phyloP scores from a whole-genome alignment of 495 filamentous ascomycete species.

The Zalerion maritima region DNA sequence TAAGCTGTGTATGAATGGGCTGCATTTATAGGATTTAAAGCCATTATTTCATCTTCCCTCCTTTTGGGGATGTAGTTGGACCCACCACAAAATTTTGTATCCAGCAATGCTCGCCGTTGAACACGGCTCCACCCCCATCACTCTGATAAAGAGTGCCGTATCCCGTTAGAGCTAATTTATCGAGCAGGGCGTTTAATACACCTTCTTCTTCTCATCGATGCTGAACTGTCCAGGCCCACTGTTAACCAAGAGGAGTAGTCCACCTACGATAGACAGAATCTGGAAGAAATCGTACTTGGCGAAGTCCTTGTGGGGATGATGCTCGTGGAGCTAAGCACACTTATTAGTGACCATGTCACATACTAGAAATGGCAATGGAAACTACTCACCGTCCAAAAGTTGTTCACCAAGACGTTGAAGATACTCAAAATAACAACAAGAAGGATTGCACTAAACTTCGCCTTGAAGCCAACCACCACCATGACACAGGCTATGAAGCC shows the following conservation, averaged over 20 bases:
- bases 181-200: conserved; percentile 77
- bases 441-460: conserved; percentile 92
- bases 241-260: conserved; percentile 89
- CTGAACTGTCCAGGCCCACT: conserved; percentile 95
- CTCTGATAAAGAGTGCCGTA: too few species aligned
- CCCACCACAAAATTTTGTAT: too few species aligned
- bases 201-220: conserved; percentile 99
- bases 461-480: conserved; percentile 99
- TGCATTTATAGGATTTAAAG: too few species aligned
- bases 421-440: conserved; percentile 87
- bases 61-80: too few species aligned
- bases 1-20: too few species aligned
- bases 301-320: conserved; percentile 98
- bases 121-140: too few species aligned
- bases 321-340: conserved; percentile 66
- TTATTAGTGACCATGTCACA: conserved; percentile 7
- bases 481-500: conserved; percentile 90
- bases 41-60: too few species aligned
- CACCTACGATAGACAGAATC: conserved; percentile 95
- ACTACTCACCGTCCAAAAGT: conserved; percentile 94
- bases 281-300: conserved; percentile 99
- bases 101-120: too few species aligned
- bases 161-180: too few species aligned
- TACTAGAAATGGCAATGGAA: background rate
- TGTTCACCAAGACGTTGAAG: conserved; percentile 95